phyloP scores from a whole-genome alignment of 164 flowering plant species.

The Hamamelis virginiana region DNA sequence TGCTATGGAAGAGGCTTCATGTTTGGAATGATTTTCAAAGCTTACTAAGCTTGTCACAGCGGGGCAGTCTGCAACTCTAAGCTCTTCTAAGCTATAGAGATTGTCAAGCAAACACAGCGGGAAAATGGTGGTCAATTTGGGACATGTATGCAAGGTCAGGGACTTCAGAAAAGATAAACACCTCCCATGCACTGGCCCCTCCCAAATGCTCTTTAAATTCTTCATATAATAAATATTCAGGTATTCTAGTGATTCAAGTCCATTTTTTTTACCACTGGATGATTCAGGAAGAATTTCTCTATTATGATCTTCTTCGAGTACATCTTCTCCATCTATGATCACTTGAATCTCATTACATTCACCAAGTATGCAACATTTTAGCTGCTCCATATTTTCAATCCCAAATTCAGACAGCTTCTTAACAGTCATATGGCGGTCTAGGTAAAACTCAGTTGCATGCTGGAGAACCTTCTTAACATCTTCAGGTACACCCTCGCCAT shows the following conservation, averaged over 20 bases:
- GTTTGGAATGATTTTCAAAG: neutral
- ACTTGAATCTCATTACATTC: neutral
- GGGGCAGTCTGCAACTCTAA: slow-evolving; percentile 7
- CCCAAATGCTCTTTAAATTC: neutral
- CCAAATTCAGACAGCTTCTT: too few relatives aligned
- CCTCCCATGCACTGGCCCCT: neutral
- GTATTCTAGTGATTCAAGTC: neutral
- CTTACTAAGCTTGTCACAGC: neutral
- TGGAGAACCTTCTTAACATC: too few relatives aligned
- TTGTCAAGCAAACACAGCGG: neutral
- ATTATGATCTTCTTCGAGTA: too few relatives aligned
- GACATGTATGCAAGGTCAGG: too few relatives aligned
- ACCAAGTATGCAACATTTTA: neutral
- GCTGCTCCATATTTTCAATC: too few relatives aligned
- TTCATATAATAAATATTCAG: too few relatives aligned
- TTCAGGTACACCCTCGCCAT: too few relatives aligned
- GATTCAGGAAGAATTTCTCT: too few relatives aligned
- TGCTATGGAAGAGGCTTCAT: neutral
- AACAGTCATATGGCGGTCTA: too few relatives aligned
- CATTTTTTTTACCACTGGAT: too few relatives aligned
- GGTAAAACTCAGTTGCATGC: too few relatives aligned
- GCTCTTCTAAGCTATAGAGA: slow-evolving; percentile 6
- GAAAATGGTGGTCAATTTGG: neutral
- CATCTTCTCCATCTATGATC: neutral
- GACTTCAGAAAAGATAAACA: neutral